Evolutionary conservation across 805 yeast genomes (phyloP), one percentile per base, ranked within the genome.

Genomic region (Saccharomyces cerevisiae): DNA sequence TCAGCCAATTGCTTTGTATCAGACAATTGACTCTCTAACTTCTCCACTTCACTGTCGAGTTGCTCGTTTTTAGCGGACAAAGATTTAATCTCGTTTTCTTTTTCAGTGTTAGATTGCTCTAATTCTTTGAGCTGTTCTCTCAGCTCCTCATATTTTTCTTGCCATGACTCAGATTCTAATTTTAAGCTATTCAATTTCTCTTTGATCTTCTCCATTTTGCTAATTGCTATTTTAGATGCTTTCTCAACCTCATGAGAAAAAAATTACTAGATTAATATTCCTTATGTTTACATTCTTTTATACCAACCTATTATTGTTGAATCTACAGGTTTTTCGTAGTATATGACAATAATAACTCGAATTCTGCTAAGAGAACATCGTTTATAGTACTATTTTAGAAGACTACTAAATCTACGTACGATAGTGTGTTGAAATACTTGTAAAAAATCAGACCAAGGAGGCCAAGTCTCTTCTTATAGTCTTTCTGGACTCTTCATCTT

Each of bases 91-190:
- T 89, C 94, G 78, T 94, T 92, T 73, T 94, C 99, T 77, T 91
- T 91, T 63, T 89, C 92, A 62, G 88, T 78, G 70, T 81, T 80
- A 69, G 89, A 96, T 76, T 92, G 97, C 74, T 92, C 98, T 73
- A 92, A 79, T 69, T 79, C 85, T 80, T 91, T 94, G 76, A 87
- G 83, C 72, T 84, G 84, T 59, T 79, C 83, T 57, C 83, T 75
- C 66, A 87, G 81, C 66, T 88, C 96, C 69, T 94, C 99, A 57
- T 94, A 85, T 79, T 90, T 89, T 73, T 89, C 97, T 78, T 92
- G 97, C 89, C 99, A 95, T 66, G 85, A 79, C 78, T 94, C 99
- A 62, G 96, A 92, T 71, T 94, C 98, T 67, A 88, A 79, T 76
- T 92, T 91, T 73, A 94, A 83, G 75, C 84, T 84, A 79, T 78